Conservation (phyloP, 2,329 filamentous ascomycete species). For the Colletotrichum lindemuthianum region DNA sequence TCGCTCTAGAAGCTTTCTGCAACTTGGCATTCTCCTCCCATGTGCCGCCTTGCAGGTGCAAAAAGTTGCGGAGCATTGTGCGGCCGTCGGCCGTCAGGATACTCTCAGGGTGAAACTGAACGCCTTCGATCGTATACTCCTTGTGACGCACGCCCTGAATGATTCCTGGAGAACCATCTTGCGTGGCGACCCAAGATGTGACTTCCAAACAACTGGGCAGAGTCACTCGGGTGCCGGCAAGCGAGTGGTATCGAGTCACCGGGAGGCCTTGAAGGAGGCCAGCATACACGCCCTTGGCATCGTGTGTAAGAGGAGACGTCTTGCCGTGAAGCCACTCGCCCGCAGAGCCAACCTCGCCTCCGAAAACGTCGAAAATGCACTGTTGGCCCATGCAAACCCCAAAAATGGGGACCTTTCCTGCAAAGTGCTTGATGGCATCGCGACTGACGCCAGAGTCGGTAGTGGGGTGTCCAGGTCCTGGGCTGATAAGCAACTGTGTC, state of each 20-base stretch:
- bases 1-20: conserved; percentile 51
- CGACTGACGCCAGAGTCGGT: conserved; percentile 94
- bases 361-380: conserved; percentile 95
- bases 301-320: conserved; percentile 90
- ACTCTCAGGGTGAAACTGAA: conserved; percentile 98
- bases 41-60: conserved; percentile 87
- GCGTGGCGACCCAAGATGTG: conserved; percentile 85
- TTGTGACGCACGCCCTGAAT: conserved; percentile 99
- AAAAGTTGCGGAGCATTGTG: conserved; percentile 91
- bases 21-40: conserved; percentile 83
- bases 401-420: conserved; percentile 92
- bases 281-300: conserved; percentile 89
- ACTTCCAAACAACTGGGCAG: conserved; percentile 88
- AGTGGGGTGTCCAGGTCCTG: conserved; percentile 90
- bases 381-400: conserved; percentile 99
- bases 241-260: conserved; percentile 95
- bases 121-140: conserved; percentile 89
- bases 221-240: conserved; percentile 90
- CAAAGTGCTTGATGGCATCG: conserved; percentile 89
- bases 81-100: conserved; percentile 92
- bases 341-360: conserved; percentile 89
- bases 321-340: conserved; percentile 98
- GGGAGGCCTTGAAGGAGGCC: conserved; percentile 82
- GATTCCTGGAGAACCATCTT: conserved; percentile 81
- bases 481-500: conserved; percentile 93